Percentiles rank a stretch among this genome's conserved stretches.
phyloP scores from a whole-genome alignment of 306 rosid genomes.

The Spatholobus suberectus region DNA sequence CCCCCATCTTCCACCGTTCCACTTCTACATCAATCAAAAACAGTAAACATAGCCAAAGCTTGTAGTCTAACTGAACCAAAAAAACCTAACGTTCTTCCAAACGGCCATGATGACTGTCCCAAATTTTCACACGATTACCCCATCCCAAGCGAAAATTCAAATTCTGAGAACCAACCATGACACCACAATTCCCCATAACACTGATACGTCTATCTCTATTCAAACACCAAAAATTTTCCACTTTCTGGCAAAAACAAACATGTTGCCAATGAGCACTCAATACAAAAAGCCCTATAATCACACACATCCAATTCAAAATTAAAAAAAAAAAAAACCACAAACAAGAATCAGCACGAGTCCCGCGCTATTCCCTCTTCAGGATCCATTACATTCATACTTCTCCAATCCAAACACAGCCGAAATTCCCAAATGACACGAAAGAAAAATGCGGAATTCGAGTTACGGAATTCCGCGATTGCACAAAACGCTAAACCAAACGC shows the following conservation, averaged over 20 bases:
- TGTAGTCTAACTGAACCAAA: conserved; percentile 21
- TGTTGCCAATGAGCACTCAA: not conserved
- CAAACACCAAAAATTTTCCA: not conserved
- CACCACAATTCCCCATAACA: not conserved
- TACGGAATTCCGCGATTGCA: conserved; percentile 22
- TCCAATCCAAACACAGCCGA: conserved; percentile 22
- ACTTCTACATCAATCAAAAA: not conserved
- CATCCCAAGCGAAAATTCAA: not conserved
- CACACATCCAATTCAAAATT: not conserved
- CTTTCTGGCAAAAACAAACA: not conserved
- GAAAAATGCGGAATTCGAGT: conserved; percentile 43
- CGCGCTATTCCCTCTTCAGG: not conserved
- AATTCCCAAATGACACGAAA: conserved; percentile 13
- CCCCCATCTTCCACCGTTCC: not conserved
- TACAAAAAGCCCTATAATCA: not conserved
- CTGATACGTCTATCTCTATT: not conserved
- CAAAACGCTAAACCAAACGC: conserved; percentile 9
- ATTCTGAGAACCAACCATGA: not conserved
- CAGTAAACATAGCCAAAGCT: not conserved
- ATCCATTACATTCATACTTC: conserved; percentile 24
- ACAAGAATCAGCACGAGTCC: not conserved
- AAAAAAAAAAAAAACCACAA: not conserved
- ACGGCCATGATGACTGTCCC: not conserved
- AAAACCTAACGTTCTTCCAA: conserved; percentile 16
- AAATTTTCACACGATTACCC: conserved; percentile 11